Conservation (phyloP, 306 rosid genomes). For the Medicago arabica region DNA sequence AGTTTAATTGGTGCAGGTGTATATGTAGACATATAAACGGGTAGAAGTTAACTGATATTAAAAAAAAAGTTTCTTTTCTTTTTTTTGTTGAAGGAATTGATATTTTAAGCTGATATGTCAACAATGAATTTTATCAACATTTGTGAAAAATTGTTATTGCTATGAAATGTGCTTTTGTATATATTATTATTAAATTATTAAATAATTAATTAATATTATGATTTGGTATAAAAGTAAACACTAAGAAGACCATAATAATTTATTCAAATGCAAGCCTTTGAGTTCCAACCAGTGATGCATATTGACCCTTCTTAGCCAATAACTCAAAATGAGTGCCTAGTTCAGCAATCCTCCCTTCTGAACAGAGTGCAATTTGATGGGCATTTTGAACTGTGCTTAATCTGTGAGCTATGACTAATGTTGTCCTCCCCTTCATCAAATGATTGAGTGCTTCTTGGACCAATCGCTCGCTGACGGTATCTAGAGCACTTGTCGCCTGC, state of each 20-base stretch:
- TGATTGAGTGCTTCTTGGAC: conserved; percentile 85
- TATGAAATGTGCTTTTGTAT: too few relatives aligned
- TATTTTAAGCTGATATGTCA: too few relatives aligned
- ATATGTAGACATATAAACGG: too few relatives aligned
- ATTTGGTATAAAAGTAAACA: conserved; percentile 10
- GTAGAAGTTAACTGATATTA: too few relatives aligned
- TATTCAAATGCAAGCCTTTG: conserved; percentile 96
- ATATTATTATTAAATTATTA: too few relatives aligned
- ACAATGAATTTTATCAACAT: too few relatives aligned
- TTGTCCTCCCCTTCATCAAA: conserved; percentile 88
- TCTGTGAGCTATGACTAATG: conserved; percentile 90
- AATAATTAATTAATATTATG: too few relatives aligned
- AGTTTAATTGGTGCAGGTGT: too few relatives aligned
- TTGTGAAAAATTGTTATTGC: too few relatives aligned
- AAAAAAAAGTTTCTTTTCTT: too few relatives aligned
- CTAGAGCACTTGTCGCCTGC: conserved; percentile 95
- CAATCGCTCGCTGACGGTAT: conserved; percentile 85
- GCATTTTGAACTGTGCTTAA: conserved; percentile 96
- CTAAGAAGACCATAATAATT: conserved; percentile 19
- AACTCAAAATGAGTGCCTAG: conserved; percentile 82
- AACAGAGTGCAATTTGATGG: conserved; percentile 81
- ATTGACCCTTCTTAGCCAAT: conserved; percentile 78
- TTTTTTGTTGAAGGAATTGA: too few relatives aligned
- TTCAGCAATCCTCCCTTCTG: conserved; percentile 77
- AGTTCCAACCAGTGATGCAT: conserved; percentile 81